Base-by-base conservation (phyloP, 495 filamentous ascomycete species). In the Penicillium maclennaniae region DNA sequence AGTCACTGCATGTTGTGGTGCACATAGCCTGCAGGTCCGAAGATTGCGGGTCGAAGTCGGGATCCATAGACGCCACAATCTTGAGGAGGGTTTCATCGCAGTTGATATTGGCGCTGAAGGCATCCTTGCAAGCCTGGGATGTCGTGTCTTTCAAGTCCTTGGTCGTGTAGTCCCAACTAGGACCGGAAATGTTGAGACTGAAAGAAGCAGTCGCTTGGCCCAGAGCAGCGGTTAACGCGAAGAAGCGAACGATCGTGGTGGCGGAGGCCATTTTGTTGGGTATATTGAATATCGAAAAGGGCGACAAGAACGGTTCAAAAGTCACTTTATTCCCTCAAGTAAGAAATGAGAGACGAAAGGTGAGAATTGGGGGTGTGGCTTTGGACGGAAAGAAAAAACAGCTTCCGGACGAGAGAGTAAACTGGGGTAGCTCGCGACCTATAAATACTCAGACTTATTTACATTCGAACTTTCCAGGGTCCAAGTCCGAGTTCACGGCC, bases 91-190 rank as follows among this genome's bases (percentile, higher is more conserved):
- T 62, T 21, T 63, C 57, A 43, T 65, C 59, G 37, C 66, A 69
- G 25, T 62, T 36, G 49, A 67, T 69, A 31, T 43, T 56, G 42
- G 67, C 59, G 41, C 64, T 66, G 47, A 67, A 69, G 26, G 67
- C 67, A 2, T 63, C 56, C 44, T 67, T 67, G 56, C 64, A 69
- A 45, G 54, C 45, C 43, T 65, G 56, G 7, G 67, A 69, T 0
- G 67, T 69, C 1, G 59, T 60, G 43, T 48, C 47, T 43, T 60
- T 62, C 9, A 69, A 41, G 47, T 61, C 57, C 43, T 55, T 51
- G 36, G 61, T 62, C 28, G 66, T 67, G 36, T 69, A 69, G 43
- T 56, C 56, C 64, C 62, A 67, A 54, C 54, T 57, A 4, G 55
- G 54, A 25, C 57, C 60, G 16, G 42, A 43, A 28, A 46, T 59